Base-by-base conservation (phyloP, 371 early-diverging fungal species). In the Rhizopus sp. region DNA sequence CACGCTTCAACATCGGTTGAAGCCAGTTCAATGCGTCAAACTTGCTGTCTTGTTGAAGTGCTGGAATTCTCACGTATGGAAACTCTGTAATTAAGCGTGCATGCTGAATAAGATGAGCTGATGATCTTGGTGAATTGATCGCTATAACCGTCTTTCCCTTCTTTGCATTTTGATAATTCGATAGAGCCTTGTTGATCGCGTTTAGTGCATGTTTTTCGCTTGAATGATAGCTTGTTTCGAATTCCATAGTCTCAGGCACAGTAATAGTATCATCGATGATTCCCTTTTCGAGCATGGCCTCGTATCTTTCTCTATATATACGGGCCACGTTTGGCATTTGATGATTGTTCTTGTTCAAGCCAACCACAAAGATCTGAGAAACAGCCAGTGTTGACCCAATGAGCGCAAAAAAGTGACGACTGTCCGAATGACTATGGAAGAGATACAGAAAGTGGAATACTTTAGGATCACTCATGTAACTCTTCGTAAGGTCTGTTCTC, bases 11-110 rank as follows among this genome's bases (percentile, higher is more conserved):
- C 1, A 82, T 85, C 10, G 83, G 82, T 35, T 81, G 78, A 59
- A 94, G 91, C 97, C 97, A 97, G 53, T 90, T 91, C 8, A 97
- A 71, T 0, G 93, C 80, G 7, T 93, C 89, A 57, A 93, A 83
- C 2, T 68, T 66, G 33, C 76, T 82, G 47, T 87, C 88, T 50
- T 62, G 58, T 49, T 78, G 75, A 44, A 85, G 77, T 5, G 81
- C 78, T 3, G 91, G 89, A 42, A 92, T 72, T 0, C 79, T 54
- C 6, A 93, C 65, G 40, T 78, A 73, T 0, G 94, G 94, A 55
- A 91, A 87, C 3, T 87, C 85, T 12, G 70, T 67, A 2, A 94
- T 59, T 16, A 78, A 59, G 2, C 79, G 74, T 12, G 88, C 70
- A 16, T 80, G 74, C 17, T 85, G 78, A 15, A 70, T 67, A 44